Evolutionary conservation across 1,284 basidiomycete species (phyloP), one percentile per base, ranked within the genome.

Genomic region (Apiotrichum mycotoxinovorans): DNA sequence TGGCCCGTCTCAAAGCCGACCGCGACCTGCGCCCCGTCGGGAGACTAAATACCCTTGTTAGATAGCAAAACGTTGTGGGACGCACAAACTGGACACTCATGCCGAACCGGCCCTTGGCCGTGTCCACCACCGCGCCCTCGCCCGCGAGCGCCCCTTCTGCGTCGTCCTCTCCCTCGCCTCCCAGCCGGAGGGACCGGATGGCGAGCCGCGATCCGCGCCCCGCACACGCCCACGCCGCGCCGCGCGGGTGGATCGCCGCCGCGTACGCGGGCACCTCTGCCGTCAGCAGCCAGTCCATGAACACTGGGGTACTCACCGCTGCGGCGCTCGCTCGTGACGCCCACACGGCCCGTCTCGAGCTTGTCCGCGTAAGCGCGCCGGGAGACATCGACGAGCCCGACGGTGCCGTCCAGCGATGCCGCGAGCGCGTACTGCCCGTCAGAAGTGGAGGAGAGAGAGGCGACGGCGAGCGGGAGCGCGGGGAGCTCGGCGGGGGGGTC

Each of bases 381-480:
- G n/a, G n/a, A n/a, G n/a, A n/a, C 11, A 68, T 91, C 85, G 81
- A 85, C 85, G 17, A 92, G 75, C 47, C 77, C 82, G 0, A 88
- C 89, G 25, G 86, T 81, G 0, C 91, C 91, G 65, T 93, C 90
- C 15, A 93, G 79, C 47, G 86, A 87, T 64, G 89, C 89, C 63
- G 85, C 87, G 38, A 93, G 71, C 0, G 84, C 88, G 27, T 76
- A 79, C 45, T 78, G 79, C 8, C 88, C 89, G 57, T 84, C 80
- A 0, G 81, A 78, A 20, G 85, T 82, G 4, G 83, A 82, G 9
- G 87, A 88, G 25, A 92, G 76, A 7, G 85, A 86, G 9, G 85
- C 79, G 66, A 92, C 78, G 35, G 87, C 87, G 50, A 92, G 83
- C 11, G 88, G 84, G 74, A 92, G 87, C 17, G 85, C 80, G 41